These are phyloP conservation scores for Fusarium tjaetaba DNA, from an alignment of 2,329 filamentous ascomycete species.

Conservation along the genomic window DNA sequence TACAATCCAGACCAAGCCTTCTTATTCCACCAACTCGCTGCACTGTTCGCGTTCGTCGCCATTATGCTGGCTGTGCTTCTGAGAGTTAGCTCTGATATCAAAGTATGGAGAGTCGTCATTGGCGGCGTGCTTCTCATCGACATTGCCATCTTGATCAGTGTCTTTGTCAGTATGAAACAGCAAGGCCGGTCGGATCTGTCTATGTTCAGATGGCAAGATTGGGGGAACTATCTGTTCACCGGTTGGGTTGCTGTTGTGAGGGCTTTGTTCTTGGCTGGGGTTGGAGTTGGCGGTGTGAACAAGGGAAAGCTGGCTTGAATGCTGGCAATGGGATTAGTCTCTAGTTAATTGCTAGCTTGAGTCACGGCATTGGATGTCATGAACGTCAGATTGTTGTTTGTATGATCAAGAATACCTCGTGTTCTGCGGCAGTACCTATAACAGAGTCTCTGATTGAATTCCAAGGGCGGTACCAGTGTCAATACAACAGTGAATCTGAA, in stretches of 20 bases:
- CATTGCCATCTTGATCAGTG: slow-evolving; percentile 26
- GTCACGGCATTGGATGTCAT: rapidly evolving
- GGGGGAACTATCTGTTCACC: slow-evolving; percentile 31
- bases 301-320: slow-evolving; percentile 20
- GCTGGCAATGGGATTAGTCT: background rate
- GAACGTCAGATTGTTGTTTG: background rate
- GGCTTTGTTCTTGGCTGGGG: slow-evolving; percentile 28
- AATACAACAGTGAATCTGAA: background rate
- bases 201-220: slow-evolving; percentile 26
- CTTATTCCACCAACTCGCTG: slow-evolving; percentile 38
- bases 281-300: slow-evolving; percentile 17
- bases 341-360: rapidly evolving
- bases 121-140: slow-evolving; percentile 32
- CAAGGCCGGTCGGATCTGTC: slow-evolving; percentile 20
- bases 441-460: background rate
- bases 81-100: slow-evolving; percentile 25
- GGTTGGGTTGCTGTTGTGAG: slow-evolving; percentile 25
- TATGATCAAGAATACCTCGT: background rate
- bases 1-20: slow-evolving; percentile 36
- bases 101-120: slow-evolving; percentile 35
- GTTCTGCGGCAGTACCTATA: background rate
- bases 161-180: slow-evolving; percentile 29
- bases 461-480: background rate
- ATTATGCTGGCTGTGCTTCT: slow-evolving; percentile 21
- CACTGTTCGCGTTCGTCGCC: slow-evolving; percentile 28